phyloP scores from a whole-genome alignment of 129 eudicot genomes.

The sunflower (Helianthus annuus) region HanXRQr2.0-SUNRISE NC_035446.2:24845439-24845938 shows the following conservation, averaged over 20 bases:
- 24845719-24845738: slow-evolving; percentile 26
- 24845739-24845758: slow-evolving; percentile 26
- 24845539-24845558: too few relatives aligned
- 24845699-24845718: slow-evolving; percentile 23
- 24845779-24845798: slow-evolving; percentile 11
- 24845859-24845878: too few relatives aligned
- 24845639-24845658: slow-evolving; percentile 28
- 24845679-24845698: slow-evolving; percentile 19
- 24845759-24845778: slow-evolving; percentile 1
- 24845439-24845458: too few relatives aligned
- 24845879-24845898: too few relatives aligned
- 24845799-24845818: background rate
- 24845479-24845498: too few relatives aligned
- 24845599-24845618: slow-evolving; percentile 13
- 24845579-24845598: background rate
- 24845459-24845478: too few relatives aligned
- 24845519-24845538: too few relatives aligned
- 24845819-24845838: background rate
- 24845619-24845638: slow-evolving; percentile 25
- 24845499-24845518: too few relatives aligned
- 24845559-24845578: background rate
- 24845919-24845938: too few relatives aligned
- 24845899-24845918: too few relatives aligned
- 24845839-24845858: too few relatives aligned
- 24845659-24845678: slow-evolving; percentile 9